Evolutionary conservation across 768 basidiomycete genomes (phyloP), one percentile per base, ranked within the genome.

Genomic region (Phylloporus scabripes): DNA sequence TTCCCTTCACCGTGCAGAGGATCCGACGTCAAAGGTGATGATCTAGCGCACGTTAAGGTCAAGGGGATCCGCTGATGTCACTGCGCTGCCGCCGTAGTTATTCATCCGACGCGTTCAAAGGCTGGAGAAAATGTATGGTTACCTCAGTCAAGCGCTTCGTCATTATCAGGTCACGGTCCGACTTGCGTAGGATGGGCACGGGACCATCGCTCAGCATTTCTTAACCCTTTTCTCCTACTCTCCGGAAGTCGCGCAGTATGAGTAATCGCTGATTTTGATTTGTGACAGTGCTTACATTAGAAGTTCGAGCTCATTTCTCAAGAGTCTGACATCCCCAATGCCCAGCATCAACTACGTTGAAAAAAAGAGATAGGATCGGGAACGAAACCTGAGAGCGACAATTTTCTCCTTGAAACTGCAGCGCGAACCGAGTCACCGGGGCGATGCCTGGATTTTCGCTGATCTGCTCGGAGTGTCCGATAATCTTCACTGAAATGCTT

Each of bases 81-180:
- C 5, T 2, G 20, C 21, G 18, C 24, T 23, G 29, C 37, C 21
- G 2, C 24, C n/a, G 3, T 7, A 58, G 59, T 21, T 60, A 14
- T 61, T 60, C 39, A 15, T 39, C 40, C 33, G 33, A 11, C 59
- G 59, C 12, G 41, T 60, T 31, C 39, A 49, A 18, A 44, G 37
- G 32, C 36, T 60, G 23, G 59, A 60, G 42, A 44, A 1, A 5
- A 43, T 60, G 55, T 60, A 60, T 4, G 50, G 50, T 18, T 59
- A 52, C 36, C 60, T 61, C 8, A 56, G 57, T 21, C 53, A 39
- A 28, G 60, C 60, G 5, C 60, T 61, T 36, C 57, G 54, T 23
- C 45, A 53, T 28, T 62, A 61, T 34, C 60, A 61, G 17, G 46
- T 53, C 48, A 60, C 46, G 6, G 58, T 60, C 36, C 52, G 1